Base-by-base conservation (phyloP, 768 basidiomycete species). In the Leucocoprinus sp. region DNA sequence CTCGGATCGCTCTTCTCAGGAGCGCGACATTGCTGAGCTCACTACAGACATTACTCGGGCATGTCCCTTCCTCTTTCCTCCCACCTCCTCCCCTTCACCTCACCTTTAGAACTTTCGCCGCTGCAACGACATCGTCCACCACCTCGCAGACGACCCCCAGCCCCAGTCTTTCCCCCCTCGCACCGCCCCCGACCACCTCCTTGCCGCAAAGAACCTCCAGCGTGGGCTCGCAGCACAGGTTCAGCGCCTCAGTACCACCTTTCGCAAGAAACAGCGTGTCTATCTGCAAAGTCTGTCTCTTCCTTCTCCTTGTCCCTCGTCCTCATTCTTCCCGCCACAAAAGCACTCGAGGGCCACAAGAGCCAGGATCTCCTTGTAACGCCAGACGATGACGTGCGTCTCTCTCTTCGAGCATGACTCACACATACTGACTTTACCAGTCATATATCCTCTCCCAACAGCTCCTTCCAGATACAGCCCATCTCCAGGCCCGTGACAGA, bases 251-350 rank as follows among this genome's bases (percentile, higher is more conserved):
- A 93, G 91, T 56, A 85, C 84, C 17, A 71, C 81, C 9, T 97
- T 99, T 60, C 79, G 96, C 51, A 97, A 96, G 73, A 98, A 95
- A 69, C 96, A 99, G 65, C 82, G 91, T 49, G 87, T 95, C 24
- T 98, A 97, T 64, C 87, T 99, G 87, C 87, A 96, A 67, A 93
- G 96, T 95, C 61, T 65, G 93, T 64, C 40, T 21, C 23, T 75
- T 45, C 18, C 19, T 23, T 35, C 53, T 41, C 44, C 47, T 50
- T 48, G 48, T 49, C 43, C 34, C 43, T 45, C 26, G 11, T 5
- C 26, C 26, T 27, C 26, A 11, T 27, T 5, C 26, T 27, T 27
- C 31, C 31, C 11, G 31, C 31, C 31, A 4, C 31, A 28, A 5
- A 6, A 5, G 29, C 40, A n/a, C 42, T 35, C 37, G 61, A 96